These are phyloP conservation scores for Passiflora organensis DNA, from an alignment of 345 rosid genomes.

Conservation along the genomic window DNA sequence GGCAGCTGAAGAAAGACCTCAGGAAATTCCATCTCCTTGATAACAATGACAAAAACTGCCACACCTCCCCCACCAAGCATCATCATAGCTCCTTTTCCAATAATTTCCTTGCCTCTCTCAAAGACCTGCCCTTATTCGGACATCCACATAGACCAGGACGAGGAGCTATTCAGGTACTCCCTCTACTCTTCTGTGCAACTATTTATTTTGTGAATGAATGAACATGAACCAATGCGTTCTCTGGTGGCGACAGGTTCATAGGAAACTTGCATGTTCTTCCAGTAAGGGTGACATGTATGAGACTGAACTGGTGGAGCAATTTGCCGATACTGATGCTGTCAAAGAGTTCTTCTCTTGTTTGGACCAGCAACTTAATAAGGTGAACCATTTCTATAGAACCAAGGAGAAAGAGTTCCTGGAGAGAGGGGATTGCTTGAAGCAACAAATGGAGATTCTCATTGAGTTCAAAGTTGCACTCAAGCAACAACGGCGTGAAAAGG, in stretches of 20 bases:
- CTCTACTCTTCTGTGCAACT: conserved; percentile 9
- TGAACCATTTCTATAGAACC: conserved; percentile 69
- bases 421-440: conserved; percentile 78
- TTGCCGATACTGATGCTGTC: conserved; percentile 72
- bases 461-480: conserved; percentile 63
- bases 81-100: conserved; percentile 19
- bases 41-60: conserved; percentile 8
- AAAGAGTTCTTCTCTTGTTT: conserved; percentile 70
- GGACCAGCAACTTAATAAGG: conserved; percentile 89
- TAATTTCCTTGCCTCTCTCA: conserved; percentile 41
- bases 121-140: conserved; percentile 39
- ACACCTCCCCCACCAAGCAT: conserved; percentile 3
- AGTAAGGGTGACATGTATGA: conserved; percentile 65
- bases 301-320: conserved; percentile 78
- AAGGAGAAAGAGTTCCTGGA: conserved; percentile 90
- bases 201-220: too few relatives aligned
- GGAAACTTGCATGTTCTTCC: conserved; percentile 57
- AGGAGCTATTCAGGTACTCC: conserved; percentile 68
- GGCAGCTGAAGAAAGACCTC: conserved; percentile 81
- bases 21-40: conserved; percentile 47
- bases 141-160: conserved; percentile 45
- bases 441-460: conserved; percentile 77
- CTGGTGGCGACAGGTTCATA: conserved; percentile 55
- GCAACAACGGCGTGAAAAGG: conserved; percentile 41
- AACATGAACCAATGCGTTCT: neutral